A percentile compares a stretch with the other conserved stretches of the same genome.
Conservation (phyloP, 768 basidiomycete genomes). For the Lentinula sp. region DNA sequence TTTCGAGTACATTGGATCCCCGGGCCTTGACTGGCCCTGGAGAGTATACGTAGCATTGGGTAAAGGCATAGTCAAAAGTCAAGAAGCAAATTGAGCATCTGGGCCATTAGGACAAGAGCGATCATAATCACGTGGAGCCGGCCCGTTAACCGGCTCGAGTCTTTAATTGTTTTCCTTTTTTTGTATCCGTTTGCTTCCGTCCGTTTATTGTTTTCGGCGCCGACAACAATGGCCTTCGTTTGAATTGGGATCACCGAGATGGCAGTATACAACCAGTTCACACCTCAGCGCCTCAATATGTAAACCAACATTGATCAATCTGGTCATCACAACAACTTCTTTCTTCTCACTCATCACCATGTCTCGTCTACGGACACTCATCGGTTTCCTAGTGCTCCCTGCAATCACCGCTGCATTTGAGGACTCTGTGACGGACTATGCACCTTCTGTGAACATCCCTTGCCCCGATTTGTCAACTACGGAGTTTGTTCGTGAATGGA, state of each 20-base stretch:
- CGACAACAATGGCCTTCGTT: background rate
- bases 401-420: constrained; percentile 12
- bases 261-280: background rate
- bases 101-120: background rate
- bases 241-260: background rate
- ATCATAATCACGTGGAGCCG: background rate
- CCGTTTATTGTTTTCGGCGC: background rate
- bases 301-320: background rate
- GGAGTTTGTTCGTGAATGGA: constrained; percentile 45
- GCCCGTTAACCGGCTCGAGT: background rate
- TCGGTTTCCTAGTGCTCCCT: background rate
- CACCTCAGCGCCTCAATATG: background rate
- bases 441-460: constrained; percentile 38
- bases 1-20: constrained; percentile 48
- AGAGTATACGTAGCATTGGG: constrained; percentile 54
- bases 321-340: background rate
- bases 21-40: constrained; percentile 49
- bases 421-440: constrained; percentile 40
- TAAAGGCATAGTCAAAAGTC: constrained; percentile 51
- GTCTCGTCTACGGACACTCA: background rate
- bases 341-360: background rate
- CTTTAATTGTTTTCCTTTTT: background rate
- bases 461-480: constrained; percentile 45
- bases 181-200: background rate
- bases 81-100: background rate